Percentiles rank a stretch among this genome's conserved stretches.
phyloP scores from a whole-genome alignment of 495 filamentous ascomycete genomes.

The Aspergillus sclerotioniger region DNA sequence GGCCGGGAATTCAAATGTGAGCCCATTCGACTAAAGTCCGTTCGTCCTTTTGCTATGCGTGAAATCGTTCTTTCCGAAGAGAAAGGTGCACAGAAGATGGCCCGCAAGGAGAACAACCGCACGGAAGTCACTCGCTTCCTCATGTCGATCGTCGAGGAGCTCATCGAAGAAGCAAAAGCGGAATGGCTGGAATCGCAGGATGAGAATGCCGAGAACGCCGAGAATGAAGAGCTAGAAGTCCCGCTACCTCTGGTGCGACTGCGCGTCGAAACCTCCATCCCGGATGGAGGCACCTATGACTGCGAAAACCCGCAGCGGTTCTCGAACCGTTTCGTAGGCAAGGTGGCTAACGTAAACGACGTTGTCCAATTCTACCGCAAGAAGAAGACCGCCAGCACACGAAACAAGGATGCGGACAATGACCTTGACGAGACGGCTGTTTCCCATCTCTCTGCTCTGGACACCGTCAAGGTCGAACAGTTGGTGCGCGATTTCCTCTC shows the following conservation, averaged over 20 bases:
- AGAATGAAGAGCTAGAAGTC: slow-evolving; percentile 51
- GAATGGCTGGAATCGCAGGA: slow-evolving; percentile 77
- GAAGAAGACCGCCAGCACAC: slow-evolving; percentile 53
- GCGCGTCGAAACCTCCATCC: slow-evolving; percentile 85
- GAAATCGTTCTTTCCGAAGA: slow-evolving; percentile 80
- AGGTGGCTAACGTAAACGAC: slow-evolving; percentile 91
- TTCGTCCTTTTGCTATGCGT: slow-evolving; percentile 84
- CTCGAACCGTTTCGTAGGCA: slow-evolving; percentile 86
- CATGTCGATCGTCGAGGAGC: slow-evolving; percentile 70
- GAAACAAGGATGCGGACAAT: slow-evolving; percentile 34
- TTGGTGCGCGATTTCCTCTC: slow-evolving; percentile 82
- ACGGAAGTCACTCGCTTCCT: slow-evolving; percentile 75
- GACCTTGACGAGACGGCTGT: slow-evolving; percentile 58
- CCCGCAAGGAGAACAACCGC: slow-evolving; percentile 77
- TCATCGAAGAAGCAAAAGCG: slow-evolving; percentile 80
- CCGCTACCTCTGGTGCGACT: slow-evolving; percentile 85
- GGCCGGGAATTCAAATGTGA: slow-evolving; percentile 81
- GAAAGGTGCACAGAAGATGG: slow-evolving; percentile 70
- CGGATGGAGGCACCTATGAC: slow-evolving; percentile 82
- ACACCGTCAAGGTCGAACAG: slow-evolving; percentile 82
- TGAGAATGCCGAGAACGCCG: slow-evolving; percentile 47
- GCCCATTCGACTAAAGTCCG: slow-evolving; percentile 78
- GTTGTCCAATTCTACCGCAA: slow-evolving; percentile 92
- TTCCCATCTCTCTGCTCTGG: slow-evolving; percentile 57
- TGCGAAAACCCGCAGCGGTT: slow-evolving; percentile 96